phyloP scores from a whole-genome alignment of 2,329 filamentous ascomycete genomes.

The Neonectria faginata region DNA sequence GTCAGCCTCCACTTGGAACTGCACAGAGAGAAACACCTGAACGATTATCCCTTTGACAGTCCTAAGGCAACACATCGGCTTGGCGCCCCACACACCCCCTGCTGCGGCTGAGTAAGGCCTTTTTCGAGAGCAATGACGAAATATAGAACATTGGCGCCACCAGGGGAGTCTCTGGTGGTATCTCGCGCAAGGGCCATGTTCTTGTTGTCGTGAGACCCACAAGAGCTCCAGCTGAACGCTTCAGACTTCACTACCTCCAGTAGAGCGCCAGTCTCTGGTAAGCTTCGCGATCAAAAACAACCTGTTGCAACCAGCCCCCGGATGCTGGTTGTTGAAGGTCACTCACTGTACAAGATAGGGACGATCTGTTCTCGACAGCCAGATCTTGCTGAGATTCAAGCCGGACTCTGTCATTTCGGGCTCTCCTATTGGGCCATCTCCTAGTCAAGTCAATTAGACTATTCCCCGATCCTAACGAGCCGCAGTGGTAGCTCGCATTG shows the following conservation, averaged over 20 bases:
- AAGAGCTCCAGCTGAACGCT: background rate
- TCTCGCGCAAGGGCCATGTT: background rate
- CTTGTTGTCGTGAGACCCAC: background rate
- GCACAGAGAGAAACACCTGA: background rate
- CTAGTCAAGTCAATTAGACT: slow-evolving; percentile 14
- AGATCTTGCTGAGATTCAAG: slow-evolving; percentile 29
- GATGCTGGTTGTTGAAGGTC: background rate
- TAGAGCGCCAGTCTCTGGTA: background rate
- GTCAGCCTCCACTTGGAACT: no score
- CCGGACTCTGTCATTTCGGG: background rate
- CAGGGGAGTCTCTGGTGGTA: background rate
- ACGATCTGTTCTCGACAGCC: background rate
- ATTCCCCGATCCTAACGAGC: slow-evolving; percentile 43
- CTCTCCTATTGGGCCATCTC: slow-evolving; percentile 32
- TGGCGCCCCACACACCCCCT: no score
- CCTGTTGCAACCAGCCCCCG: background rate
- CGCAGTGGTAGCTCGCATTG: slow-evolving; percentile 48
- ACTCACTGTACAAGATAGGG: background rate
- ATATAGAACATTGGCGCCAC: background rate
- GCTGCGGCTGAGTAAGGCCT: no score
- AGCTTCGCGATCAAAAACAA: background rate
- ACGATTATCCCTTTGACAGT: no score
- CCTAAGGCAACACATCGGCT: no score
- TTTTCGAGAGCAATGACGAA: background rate
- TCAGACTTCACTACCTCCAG: no score